phyloP scores from a whole-genome alignment of 2,329 filamentous ascomycete species.

The Claviceps humidiphila region DNA sequence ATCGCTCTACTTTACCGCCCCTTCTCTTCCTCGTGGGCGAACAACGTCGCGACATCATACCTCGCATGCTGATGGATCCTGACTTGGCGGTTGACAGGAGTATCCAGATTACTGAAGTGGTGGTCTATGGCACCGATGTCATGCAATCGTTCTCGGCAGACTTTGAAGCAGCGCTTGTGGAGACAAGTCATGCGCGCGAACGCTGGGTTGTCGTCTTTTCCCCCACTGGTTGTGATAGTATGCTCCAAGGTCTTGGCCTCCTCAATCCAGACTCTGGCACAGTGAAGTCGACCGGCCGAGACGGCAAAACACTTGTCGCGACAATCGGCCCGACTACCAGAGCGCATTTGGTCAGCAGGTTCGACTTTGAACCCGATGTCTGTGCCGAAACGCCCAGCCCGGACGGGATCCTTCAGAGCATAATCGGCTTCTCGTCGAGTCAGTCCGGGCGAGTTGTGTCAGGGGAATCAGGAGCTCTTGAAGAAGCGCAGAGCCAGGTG shows the following conservation, averaged over 20 bases:
- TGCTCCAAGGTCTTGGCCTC: slow-evolving; percentile 40
- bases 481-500: neutral
- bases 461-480: neutral
- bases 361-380: slow-evolving; percentile 60
- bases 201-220: slow-evolving; percentile 71
- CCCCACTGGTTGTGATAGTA: slow-evolving; percentile 48
- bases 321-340: slow-evolving; percentile 92
- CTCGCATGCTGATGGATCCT: slow-evolving; percentile 56
- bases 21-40: slow-evolving; percentile 85
- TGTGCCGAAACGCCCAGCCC: slow-evolving; percentile 73
- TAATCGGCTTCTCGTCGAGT: slow-evolving; percentile 22
- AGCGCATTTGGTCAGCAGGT: slow-evolving; percentile 52
- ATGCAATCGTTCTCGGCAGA: slow-evolving; percentile 64
- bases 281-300: slow-evolving; percentile 15
- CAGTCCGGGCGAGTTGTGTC: neutral
- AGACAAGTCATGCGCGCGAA: slow-evolving; percentile 24
- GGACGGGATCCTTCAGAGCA: slow-evolving; percentile 60
- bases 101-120: slow-evolving; percentile 62
- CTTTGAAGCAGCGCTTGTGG: slow-evolving; percentile 40
- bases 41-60: slow-evolving; percentile 79
- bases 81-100: slow-evolving; percentile 32
- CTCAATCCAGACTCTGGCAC: slow-evolving; percentile 33
- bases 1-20: slow-evolving; percentile 36
- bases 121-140: slow-evolving; percentile 77
- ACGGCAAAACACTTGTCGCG: slow-evolving; percentile 49